A percentile compares a stretch with the other conserved stretches of the same genome.
These are phyloP conservation scores for Ascobolus immersus DNA, from an alignment of 495 filamentous ascomycete species.

Conservation along the genomic window DNA sequence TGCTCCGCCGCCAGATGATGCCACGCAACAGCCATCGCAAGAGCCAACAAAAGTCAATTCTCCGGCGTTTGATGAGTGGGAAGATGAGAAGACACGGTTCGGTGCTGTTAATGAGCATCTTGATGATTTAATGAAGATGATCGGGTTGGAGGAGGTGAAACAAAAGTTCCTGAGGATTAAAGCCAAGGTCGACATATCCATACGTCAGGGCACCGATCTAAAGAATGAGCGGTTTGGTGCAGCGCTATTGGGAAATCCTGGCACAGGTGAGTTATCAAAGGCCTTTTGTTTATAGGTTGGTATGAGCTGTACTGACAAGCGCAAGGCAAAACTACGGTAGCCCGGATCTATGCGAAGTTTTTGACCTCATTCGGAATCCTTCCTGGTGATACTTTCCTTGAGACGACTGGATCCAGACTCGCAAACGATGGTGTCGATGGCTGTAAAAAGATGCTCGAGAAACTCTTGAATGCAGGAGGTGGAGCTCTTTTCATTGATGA, in stretches of 20 bases:
- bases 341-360: conserved; percentile 48
- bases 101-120: conserved; percentile 27
- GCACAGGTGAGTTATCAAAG: conserved; percentile 32
- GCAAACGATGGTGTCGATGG: conserved; percentile 34
- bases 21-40: background rate
- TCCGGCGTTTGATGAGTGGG: conserved; percentile 30
- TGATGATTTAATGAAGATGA: conserved; percentile 42
- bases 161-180: conserved; percentile 37
- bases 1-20: background rate
- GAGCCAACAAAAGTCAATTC: conserved; percentile 11
- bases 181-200: conserved; percentile 32
- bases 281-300: too few species aligned
- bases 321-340: conserved; percentile 68
- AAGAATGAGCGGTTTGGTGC: conserved; percentile 34
- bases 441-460: conserved; percentile 33
- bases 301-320: too few species aligned
- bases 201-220: conserved; percentile 32
- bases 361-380: conserved; percentile 34
- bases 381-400: conserved; percentile 27
- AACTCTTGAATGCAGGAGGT: conserved; percentile 29
- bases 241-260: conserved; percentile 51
- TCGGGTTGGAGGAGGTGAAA: conserved; percentile 51
- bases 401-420: conserved; percentile 44
- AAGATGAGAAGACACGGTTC: conserved; percentile 28
- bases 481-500: conserved; percentile 51